Base-by-base conservation (phyloP, 2,329 filamentous ascomycete genomes). In the Zymoseptoria passerinii region DNA sequence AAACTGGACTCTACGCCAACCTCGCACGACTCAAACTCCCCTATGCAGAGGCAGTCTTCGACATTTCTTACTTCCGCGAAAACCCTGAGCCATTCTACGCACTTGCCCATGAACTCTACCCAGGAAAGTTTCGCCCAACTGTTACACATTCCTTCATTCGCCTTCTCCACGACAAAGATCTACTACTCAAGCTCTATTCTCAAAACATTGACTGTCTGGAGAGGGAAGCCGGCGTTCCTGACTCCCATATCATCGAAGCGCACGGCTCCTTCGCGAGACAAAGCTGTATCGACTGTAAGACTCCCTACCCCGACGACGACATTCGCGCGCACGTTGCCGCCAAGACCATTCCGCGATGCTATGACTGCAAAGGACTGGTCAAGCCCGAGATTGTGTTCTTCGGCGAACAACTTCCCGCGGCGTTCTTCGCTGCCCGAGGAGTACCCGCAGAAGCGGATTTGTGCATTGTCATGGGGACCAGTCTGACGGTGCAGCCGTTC, bases 171-270 rank as follows among this genome's bases (percentile, higher is more conserved):
- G 78, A 85, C 60, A 96, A 95, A 75, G 84, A 83, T 3, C 77
- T 92, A 48, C 77, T 99, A 23, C 77, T 87, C 64, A 94, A 91
- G 78, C 83, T 94, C 55, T 99, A 97, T 73, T 96, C 94, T 0
- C 94, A 99, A 71, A 99, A 99, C 70, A 97, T 99, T 65, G 94
- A 99, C 76, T 96, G 91, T 68, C 81, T 99, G 10, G 94, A 99
- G 75, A 84, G 92, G 20, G 81, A 83, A 65, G 94, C 92, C 10
- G 94, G 94, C 27, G 85, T 99, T 0, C 89, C 91, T 0, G 80
- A 78, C 0, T 85, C 92, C 1, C 85, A 83, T 73, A 92, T 99
- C 53, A 81, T 99, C 29, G 92, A 97, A 74, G 94, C 94, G 0
- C 94, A 99, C 72, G 94, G 94, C 51, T 96, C 90, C 72, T 99